Evolutionary conservation across 2,329 filamentous ascomycete species (phyloP).

Genomic region (Pyricularia sp.): DNA sequence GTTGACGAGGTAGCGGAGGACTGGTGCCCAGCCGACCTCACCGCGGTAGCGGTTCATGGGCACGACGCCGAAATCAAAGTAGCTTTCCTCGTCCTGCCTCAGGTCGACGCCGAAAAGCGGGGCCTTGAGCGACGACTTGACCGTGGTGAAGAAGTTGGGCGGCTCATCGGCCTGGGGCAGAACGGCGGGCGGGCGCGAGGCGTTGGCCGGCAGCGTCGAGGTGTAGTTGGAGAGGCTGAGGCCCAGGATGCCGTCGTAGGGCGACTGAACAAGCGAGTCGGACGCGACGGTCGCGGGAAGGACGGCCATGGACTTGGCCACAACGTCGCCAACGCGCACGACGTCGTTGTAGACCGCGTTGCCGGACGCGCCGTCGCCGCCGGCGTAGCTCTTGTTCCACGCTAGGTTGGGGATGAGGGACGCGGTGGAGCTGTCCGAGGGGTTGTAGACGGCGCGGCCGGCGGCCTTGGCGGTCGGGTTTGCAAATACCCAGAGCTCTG

Average conservation of each 20-base stretch:
- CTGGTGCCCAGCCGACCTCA: not conserved
- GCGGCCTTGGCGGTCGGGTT: constrained; percentile 8
- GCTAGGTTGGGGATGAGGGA: constrained; percentile 15
- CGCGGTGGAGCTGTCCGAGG: constrained; percentile 17
- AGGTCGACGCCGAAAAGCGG: constrained; percentile 47
- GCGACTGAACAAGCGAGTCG: constrained; percentile 14
- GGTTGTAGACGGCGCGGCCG: constrained; percentile 18
- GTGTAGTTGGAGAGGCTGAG: constrained; percentile 20
- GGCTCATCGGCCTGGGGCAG: not conserved
- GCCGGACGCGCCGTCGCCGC: constrained; percentile 19
- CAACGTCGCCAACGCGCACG: constrained; percentile 17
- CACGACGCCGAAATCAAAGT: not conserved
- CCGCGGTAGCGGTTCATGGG: not conserved
- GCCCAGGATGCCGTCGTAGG: constrained; percentile 17
- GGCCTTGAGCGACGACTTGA: constrained; percentile 16
- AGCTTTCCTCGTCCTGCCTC: constrained; percentile 12
- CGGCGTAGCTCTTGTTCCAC: constrained; percentile 22
- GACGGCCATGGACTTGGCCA: constrained; percentile 18
- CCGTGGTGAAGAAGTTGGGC: constrained; percentile 26
- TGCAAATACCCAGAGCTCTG: constrained; percentile 25
- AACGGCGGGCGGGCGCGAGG: constrained; percentile 1
- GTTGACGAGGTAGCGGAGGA: not conserved
- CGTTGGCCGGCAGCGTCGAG: constrained; percentile 12
- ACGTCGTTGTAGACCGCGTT: constrained; percentile 19
- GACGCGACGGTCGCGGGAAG: constrained; percentile 19